Conservation (phyloP, 225 moss, liverwort and hornwort species). For the Pleurozium schreberi region DNA sequence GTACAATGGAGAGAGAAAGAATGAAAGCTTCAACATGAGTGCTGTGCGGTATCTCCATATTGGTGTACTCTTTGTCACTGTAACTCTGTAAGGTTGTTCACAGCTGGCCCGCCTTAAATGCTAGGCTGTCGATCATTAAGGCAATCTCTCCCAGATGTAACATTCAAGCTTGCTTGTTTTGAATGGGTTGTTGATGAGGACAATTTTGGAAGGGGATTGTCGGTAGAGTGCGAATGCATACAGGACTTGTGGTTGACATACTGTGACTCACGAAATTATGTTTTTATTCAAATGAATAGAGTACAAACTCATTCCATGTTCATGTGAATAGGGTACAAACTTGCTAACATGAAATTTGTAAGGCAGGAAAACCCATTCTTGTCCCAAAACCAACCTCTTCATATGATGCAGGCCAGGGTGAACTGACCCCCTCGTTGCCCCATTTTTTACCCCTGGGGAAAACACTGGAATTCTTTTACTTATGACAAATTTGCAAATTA, state of each 20-base stretch:
- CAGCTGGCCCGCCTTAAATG: neutral
- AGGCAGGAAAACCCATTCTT: neutral
- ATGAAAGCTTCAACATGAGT: neutral
- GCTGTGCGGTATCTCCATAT: neutral
- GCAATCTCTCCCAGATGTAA: neutral
- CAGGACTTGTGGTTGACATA: neutral
- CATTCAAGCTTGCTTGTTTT: neutral
- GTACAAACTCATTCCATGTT: neutral
- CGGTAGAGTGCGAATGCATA: neutral
- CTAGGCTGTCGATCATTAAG: neutral
- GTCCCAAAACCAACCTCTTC: too few relatives aligned
- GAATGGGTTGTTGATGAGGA: neutral
- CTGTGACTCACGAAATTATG: neutral
- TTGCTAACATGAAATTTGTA: neutral
- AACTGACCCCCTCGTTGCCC: too few relatives aligned
- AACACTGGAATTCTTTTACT: too few relatives aligned
- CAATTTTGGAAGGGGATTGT: neutral
- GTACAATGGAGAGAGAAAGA: neutral
- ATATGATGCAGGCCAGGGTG: too few relatives aligned
- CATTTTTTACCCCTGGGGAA: too few relatives aligned
- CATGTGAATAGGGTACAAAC: neutral
- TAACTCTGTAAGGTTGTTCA: too few relatives aligned
- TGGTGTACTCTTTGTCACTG: neutral
- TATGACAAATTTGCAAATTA: too few relatives aligned
- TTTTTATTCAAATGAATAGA: neutral